These are phyloP conservation scores for Heliamphora ciliata DNA, from an alignment of 179 eudicot species.

Conservation along the genomic window DNA sequence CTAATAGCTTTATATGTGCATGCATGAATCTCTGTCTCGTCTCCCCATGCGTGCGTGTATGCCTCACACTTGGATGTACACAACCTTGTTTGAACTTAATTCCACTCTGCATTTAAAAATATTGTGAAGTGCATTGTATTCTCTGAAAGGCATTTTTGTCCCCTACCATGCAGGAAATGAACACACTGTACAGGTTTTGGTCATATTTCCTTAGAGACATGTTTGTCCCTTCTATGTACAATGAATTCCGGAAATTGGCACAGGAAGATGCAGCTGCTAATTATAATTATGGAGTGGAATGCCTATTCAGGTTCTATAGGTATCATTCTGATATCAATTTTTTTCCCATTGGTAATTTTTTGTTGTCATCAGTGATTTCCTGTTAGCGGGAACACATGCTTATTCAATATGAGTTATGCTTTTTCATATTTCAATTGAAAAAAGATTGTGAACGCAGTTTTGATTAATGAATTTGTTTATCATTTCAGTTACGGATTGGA, in stretches of 20 bases:
- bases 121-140: background rate
- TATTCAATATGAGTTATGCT: background rate
- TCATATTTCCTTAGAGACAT: conserved; percentile 68
- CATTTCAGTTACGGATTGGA: conserved; percentile 80
- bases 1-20: background rate
- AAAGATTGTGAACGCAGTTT: background rate
- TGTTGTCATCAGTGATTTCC: background rate
- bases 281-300: conserved; percentile 82
- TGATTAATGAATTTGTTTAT: conserved; percentile 15
- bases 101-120: background rate
- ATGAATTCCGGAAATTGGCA: conserved; percentile 65
- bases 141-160: conserved; percentile 4
- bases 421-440: background rate
- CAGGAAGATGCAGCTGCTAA: conserved; percentile 75
- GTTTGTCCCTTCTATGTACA: conserved; percentile 73
- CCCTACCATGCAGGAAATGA: conserved; percentile 69
- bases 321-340: conserved; percentile 19
- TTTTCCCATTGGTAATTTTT: background rate
- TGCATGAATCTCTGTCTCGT: background rate
- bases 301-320: conserved; percentile 94
- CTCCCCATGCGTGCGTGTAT: no score
- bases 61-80: background rate
- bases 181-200: conserved; percentile 91
- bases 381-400: background rate
- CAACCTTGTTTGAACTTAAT: background rate